phyloP scores from a whole-genome alignment of 371 early-diverging fungal species.

The Paraphysoderma sedebokerense region DNA sequence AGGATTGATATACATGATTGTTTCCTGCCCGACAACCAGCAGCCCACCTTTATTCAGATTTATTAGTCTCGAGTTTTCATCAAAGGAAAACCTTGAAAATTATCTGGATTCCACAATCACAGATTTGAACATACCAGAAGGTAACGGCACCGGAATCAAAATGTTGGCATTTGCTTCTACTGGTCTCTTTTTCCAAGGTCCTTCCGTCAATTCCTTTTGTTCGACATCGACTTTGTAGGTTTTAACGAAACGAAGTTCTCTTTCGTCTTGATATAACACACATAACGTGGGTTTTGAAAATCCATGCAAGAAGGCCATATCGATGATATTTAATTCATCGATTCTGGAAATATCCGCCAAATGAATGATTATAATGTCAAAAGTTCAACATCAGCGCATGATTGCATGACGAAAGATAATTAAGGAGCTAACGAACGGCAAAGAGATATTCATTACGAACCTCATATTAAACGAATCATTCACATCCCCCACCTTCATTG shows the following conservation, averaged over 20 bases:
- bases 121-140: conserved; percentile 8
- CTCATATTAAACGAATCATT: no score
- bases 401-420: no score
- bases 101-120: no score
- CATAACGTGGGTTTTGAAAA: conserved; percentile 34
- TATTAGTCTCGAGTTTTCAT: no score
- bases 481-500: no score
- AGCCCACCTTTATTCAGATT: no score
- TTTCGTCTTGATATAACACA: conserved; percentile 55
- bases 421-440: no score
- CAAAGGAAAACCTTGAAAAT: no score
- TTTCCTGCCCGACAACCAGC: conserved; percentile 47
- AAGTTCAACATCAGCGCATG: no score
- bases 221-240: conserved; percentile 34
- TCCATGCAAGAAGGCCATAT: conserved; percentile 39
- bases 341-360: conserved; percentile 20
- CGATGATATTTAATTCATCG: conserved; percentile 47
- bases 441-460: no score
- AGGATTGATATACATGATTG: conserved; percentile 43
- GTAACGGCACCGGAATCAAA: conserved; percentile 36
- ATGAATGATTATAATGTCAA: no score
- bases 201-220: conserved; percentile 23
- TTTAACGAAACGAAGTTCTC: conserved; percentile 39
- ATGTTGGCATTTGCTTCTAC: conserved; percentile 31
- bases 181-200: conserved; percentile 22